Evolutionary conservation across 139 green algal genomes (phyloP).

Genomic region (Chlorella sp.): DNA sequence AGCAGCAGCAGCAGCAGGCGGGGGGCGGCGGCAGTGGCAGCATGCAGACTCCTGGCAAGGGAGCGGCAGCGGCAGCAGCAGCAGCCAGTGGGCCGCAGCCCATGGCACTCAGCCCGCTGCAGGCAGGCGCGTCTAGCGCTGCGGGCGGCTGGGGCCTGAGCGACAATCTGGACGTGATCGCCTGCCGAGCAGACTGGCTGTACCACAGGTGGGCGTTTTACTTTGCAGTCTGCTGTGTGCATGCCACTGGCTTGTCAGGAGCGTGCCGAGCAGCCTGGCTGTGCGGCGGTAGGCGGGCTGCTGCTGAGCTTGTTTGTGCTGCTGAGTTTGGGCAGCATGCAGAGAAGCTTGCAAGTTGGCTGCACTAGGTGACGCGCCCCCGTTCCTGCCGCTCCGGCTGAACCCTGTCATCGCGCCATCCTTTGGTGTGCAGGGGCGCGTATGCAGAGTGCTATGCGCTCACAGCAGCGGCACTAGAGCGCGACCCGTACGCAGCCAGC

Average conservation of each 20-base stretch:
- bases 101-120: slow-evolving; percentile 25
- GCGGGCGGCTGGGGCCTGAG: slow-evolving; percentile 64
- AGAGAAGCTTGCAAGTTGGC: too few relatives aligned
- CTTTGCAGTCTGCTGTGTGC: too few relatives aligned
- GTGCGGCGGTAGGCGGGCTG: too few relatives aligned
- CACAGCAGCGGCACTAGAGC: slow-evolving; percentile 70
- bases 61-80: neutral
- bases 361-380: too few relatives aligned
- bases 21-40: neutral
- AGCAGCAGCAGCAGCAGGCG: slow-evolving; percentile 17
- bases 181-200: slow-evolving; percentile 78
- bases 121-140: too few relatives aligned
- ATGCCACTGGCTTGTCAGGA: too few relatives aligned
- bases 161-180: slow-evolving; percentile 77
- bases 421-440: slow-evolving; percentile 24
- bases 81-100: neutral
- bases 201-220: slow-evolving; percentile 68
- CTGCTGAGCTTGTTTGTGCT: too few relatives aligned
- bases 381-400: neutral
- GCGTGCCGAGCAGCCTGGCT: too few relatives aligned
- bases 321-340: too few relatives aligned
- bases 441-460: slow-evolving; percentile 68
- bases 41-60: neutral
- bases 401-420: neutral
- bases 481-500: slow-evolving; percentile 76